Conservation (phyloP, 2,329 filamentous ascomycete genomes). For the Colletotrichum neosansevieriae region DNA sequence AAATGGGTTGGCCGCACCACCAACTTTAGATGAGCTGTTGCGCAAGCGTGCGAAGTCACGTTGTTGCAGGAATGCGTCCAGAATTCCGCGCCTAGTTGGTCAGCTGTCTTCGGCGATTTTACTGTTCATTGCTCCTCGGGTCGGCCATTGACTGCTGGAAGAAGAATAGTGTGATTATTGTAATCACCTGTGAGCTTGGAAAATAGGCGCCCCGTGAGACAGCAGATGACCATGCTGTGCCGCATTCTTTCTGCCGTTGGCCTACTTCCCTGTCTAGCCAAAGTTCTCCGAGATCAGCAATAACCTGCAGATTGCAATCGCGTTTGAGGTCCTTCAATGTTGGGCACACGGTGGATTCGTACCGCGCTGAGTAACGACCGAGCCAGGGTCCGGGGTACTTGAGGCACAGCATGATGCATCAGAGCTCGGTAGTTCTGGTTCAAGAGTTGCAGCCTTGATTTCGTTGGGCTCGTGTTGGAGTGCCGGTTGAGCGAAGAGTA, state of each 20-base stretch:
- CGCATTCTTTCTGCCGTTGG: not conserved
- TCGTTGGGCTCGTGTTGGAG: constrained; percentile 2
- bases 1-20: not conserved
- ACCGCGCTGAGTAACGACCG: constrained; percentile 4
- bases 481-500: not conserved
- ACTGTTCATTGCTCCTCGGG: constrained; percentile 8
- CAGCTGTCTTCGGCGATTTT: constrained; percentile 33
- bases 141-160: constrained; percentile 24
- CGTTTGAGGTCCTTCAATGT: not conserved
- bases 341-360: not conserved
- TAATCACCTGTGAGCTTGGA: constrained; percentile 10
- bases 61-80: constrained; percentile 26
- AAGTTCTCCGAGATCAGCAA: constrained; percentile 12
- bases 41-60: constrained; percentile 16
- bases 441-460: not conserved
- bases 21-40: constrained; percentile 5
- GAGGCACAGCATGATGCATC: constrained; percentile 2
- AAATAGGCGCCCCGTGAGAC: not conserved
- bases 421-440: constrained; percentile 1
- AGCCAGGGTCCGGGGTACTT: constrained; percentile 16
- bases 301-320: constrained; percentile 9
- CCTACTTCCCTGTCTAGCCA: not conserved
- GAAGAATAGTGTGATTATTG: constrained; percentile 16
- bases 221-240: constrained; percentile 14
- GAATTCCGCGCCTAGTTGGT: constrained; percentile 21